Evolutionary conservation across 768 basidiomycete species (phyloP), one percentile per base, ranked within the genome.

Genomic region (Chalciporus chontae): DNA sequence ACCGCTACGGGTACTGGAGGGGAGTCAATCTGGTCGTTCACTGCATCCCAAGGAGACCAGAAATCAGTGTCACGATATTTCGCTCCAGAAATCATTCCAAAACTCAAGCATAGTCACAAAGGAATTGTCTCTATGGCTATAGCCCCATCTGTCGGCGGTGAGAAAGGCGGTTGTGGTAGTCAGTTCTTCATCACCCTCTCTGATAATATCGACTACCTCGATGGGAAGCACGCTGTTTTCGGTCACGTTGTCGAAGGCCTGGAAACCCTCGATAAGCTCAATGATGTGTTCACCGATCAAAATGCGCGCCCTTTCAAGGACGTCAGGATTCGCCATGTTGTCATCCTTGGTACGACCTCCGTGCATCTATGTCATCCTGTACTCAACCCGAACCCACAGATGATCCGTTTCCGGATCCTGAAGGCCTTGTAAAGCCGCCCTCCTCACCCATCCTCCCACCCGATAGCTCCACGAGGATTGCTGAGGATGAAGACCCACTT

Each of bases 61-160:
- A 27, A 63, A 48, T 47, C 60, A 32, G 64, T 75, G 7, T 72
- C 83, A n/a, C 84, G 94, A 23, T 94, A 96, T 69, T 94, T 94
- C 62, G 65, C 79, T n/a, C 94, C 94, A 0, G 89, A 92, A 64
- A 76, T 94, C 47, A 69, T 80, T 1, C 84, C 90, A 1, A 80
- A 77, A 50, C 76, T 97, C 52, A 97, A 97, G 69, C 96, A 99
- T 64, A 76, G 75, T 0, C 70, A 74, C 8, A 84, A 80, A 57
- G 96, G 96, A 17, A 97, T 93, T 0, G 88, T 99, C 14, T 97
- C 94, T 0, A 98, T 98, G 96, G 96, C 96, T 8, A 83, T 97
- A 9, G 90, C 95, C 3, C 93, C 93, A n/a, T 73, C 82, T 1
- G 56, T 86, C 11, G 84, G 81, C 44, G 81, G 77, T 3, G 73